Evolutionary conservation across 768 basidiomycete genomes (phyloP), one percentile per base, ranked within the genome.

Genomic region (Pisolithus albus): DNA sequence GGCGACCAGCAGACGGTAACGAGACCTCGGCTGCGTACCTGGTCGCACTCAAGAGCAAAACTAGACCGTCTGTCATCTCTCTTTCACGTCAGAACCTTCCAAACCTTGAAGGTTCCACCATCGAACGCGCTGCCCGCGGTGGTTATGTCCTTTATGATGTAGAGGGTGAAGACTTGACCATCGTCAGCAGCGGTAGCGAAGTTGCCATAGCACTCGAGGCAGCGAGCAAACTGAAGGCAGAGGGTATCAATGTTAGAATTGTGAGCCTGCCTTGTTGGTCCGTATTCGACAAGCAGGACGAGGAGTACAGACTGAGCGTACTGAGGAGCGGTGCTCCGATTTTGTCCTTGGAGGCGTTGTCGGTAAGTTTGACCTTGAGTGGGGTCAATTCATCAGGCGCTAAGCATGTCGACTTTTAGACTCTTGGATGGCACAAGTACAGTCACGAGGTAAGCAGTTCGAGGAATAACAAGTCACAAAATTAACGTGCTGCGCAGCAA

Each of bases 11-110:
- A 24, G 92, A 96, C 66, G 93, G 94, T 32, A 95, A 96, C 68
- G 94, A 97, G 76, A 93, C 91, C n/a, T 92, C 90, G 19, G 93
- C 93, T 19, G 80, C 93, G 16, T 96, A 96, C 76, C 68, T 81
- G 54, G 81, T 85, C 52, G 87, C 92, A 43, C 69, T 97, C 60
- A 75, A 78, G 57, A 84, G 89, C 55, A 79, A 70, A 55, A 70
- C 74, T 60, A 94, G 90, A 2, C 92, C 93, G 26, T 92, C 92
- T 23, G 77, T 94, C 59, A 74, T 92, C 52, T 85, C 83, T 4
- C 79, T 89, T 51, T 90, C 91, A 49, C 82, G 89, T 39, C 89
- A 95, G 74, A 93, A 92, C 75, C 79, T 97, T 36, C 93, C 93
- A 47, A 93, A 96, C 66, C 83, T 97, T 54, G 90, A 86, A 62